Evolutionary conservation across 768 basidiomycete species (phyloP).

Genomic region (Antrodiella citrinella): DNA sequence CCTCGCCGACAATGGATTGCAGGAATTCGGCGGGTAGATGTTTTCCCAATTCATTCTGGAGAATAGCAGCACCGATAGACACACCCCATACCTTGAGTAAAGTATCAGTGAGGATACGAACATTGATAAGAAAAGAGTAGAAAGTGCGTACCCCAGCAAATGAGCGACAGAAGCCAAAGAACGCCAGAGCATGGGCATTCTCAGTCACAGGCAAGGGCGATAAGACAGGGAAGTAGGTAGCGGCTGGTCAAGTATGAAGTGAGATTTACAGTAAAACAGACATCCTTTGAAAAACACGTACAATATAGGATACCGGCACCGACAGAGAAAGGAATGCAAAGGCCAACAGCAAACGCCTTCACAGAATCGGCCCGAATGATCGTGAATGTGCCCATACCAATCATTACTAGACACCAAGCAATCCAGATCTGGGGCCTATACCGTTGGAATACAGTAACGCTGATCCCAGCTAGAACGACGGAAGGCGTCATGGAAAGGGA

Average conservation of each 20-base stretch:
- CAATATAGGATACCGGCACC: background rate
- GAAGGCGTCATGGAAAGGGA: background rate
- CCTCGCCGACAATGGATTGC: slow-evolving; percentile 5
- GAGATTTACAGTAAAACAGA: background rate
- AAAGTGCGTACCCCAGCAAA: slow-evolving; percentile 3
- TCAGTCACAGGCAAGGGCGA: slow-evolving; percentile 8
- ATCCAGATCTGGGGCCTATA: background rate
- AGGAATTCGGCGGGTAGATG: slow-evolving; percentile 20
- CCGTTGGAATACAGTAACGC: background rate
- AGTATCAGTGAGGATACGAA: background rate
- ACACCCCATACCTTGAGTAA: slow-evolving; percentile 23
- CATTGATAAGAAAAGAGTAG: background rate
- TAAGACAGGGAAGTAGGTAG: slow-evolving; percentile 7
- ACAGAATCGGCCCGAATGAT: background rate
- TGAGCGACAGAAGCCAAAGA: slow-evolving; percentile 6
- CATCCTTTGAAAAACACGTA: too few relatives aligned
- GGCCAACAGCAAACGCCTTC: background rate
- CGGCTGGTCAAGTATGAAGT: background rate
- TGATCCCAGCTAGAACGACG: background rate
- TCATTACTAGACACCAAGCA: background rate
- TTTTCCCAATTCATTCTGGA: slow-evolving; percentile 24
- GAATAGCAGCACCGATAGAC: slow-evolving; percentile 21
- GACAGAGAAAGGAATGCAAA: background rate
- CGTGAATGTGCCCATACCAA: background rate
- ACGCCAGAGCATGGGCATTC: slow-evolving; percentile 9